Evolutionary conservation across 2,329 filamentous ascomycete genomes (phyloP).

Genomic region (Xylaria sp.): DNA sequence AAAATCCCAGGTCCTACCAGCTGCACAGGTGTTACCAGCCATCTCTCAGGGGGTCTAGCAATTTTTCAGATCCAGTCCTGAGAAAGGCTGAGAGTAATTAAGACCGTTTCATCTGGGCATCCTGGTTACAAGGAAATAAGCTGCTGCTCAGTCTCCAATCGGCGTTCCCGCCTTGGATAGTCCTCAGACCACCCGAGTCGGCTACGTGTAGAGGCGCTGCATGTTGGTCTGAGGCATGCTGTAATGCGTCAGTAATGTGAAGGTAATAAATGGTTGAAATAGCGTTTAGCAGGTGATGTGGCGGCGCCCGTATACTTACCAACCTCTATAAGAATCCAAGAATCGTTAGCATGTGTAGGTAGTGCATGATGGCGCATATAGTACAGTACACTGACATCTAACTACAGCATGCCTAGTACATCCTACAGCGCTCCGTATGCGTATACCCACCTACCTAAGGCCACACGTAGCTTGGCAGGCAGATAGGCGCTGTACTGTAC

Average conservation of each 20-base stretch:
- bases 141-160: slow-evolving; percentile 1
- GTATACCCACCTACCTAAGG: too few relatives aligned
- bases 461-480: too few relatives aligned
- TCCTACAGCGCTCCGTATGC: too few relatives aligned
- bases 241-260: slow-evolving; percentile 9
- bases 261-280: background rate
- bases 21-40: background rate
- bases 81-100: slow-evolving; percentile 17
- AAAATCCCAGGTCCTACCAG: background rate
- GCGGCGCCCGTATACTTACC: slow-evolving; percentile 6
- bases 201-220: background rate
- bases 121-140: background rate
- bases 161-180: slow-evolving; percentile 25
- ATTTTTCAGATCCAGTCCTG: background rate
- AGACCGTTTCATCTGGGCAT: slow-evolving; percentile 28
- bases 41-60: background rate
- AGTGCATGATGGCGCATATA: background rate
- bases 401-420: too few relatives aligned
- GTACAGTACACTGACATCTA: too few relatives aligned
- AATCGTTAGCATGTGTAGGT: slow-evolving; percentile 10
- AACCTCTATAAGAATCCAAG: background rate
- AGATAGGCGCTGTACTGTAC: background rate
- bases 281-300: slow-evolving; percentile 24
- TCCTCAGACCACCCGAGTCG: background rate
- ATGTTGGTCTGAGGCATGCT: background rate